These are phyloP conservation scores for Entophlyctis luteolus DNA, from an alignment of 192 early-diverging fungal species.

Conservation along the genomic window DNA sequence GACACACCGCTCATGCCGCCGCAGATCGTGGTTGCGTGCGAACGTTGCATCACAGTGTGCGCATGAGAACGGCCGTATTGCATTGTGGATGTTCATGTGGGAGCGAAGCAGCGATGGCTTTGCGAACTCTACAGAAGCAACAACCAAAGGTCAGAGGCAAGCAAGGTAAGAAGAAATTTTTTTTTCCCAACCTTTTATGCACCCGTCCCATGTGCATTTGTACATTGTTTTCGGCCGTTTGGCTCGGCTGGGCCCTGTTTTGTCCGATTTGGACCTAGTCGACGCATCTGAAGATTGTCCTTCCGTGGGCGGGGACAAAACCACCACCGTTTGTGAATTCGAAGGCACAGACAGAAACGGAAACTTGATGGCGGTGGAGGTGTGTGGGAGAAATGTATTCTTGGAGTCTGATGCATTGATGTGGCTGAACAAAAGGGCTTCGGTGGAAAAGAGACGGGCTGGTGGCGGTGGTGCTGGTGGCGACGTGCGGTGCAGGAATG, in stretches of 20 bases:
- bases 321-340: no score
- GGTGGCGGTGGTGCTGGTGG: no score
- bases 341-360: no score
- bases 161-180: background rate
- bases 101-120: background rate
- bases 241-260: background rate
- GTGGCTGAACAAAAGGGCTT: no score
- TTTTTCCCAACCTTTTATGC: slow-evolving; percentile 1
- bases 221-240: background rate
- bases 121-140: background rate
- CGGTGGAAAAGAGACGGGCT: no score
- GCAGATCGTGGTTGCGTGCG: slow-evolving; percentile 3
- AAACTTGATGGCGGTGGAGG: no score
- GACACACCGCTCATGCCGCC: slow-evolving; percentile 4
- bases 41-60: background rate
- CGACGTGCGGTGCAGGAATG: no score
- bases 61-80: background rate
- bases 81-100: background rate
- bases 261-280: no score
- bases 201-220: slow-evolving; percentile 2
- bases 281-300: no score
- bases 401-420: no score
- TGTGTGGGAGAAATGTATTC: no score
- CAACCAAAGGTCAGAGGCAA: background rate
- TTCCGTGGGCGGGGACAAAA: no score